phyloP scores from a whole-genome alignment of 148 eudicot species.

The Suaeda aralocaspica region DNA sequence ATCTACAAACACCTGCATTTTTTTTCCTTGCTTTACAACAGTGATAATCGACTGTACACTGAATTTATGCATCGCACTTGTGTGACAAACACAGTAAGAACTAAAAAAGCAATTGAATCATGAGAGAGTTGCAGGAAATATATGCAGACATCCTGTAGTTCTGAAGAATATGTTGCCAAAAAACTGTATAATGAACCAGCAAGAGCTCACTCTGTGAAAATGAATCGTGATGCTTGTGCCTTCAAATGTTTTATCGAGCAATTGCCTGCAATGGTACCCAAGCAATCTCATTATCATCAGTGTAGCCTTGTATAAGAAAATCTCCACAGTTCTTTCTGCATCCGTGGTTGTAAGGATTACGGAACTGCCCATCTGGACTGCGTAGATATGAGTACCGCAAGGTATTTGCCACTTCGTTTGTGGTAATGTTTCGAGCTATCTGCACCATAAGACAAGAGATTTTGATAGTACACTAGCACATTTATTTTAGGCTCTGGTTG shows the following conservation, averaged over 20 bases:
- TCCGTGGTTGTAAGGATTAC: conserved; percentile 88
- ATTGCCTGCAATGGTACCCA: conserved; percentile 68
- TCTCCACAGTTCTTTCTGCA: conserved; percentile 82
- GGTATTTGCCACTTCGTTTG: conserved; percentile 75
- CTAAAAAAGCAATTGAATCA: not conserved
- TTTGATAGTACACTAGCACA: no score
- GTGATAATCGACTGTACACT: conserved; percentile 1
- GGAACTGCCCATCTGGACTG: conserved; percentile 67
- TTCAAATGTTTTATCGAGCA: conserved; percentile 22
- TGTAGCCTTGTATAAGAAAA: conserved; percentile 70
- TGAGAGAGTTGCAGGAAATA: not conserved
- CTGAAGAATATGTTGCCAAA: not conserved
- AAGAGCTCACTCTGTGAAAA: not conserved
- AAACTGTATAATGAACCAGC: not conserved
- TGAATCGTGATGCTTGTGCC: not conserved
- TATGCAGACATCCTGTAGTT: not conserved
- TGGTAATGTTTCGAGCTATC: conserved; percentile 87
- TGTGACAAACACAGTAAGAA: not conserved
- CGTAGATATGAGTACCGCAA: conserved; percentile 68
- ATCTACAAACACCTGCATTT: not conserved
- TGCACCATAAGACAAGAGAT: conserved; percentile 24
- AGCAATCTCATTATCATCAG: conserved; percentile 62
- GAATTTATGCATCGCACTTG: not conserved
- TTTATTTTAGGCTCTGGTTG: no score
- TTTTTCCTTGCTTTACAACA: not conserved